A percentile compares a stretch with the other conserved stretches of the same genome.
These are phyloP conservation scores for Pleurotus platypus DNA, from an alignment of 768 basidiomycete genomes.

Conservation along the genomic window DNA sequence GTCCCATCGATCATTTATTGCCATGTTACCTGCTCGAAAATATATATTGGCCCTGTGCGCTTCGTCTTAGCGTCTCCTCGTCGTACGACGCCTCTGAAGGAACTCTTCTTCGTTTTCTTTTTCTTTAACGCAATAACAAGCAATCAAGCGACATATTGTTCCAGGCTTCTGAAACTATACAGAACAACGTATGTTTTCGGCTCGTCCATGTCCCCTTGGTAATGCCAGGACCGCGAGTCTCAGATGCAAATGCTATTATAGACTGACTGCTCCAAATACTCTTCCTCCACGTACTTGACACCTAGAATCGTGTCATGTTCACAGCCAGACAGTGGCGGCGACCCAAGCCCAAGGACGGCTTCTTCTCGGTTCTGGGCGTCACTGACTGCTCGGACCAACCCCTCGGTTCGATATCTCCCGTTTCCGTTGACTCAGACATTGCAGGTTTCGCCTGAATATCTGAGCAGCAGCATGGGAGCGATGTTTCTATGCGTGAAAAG, in stretches of 20 bases:
- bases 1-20: conserved; percentile 2
- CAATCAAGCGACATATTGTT: neutral
- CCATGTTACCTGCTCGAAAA: conserved; percentile 1
- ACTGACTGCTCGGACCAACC: no score
- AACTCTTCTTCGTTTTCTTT: neutral
- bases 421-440: no score
- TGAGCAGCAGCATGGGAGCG: no score
- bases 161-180: neutral
- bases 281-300: no score
- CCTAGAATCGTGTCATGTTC: no score
- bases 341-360: no score
- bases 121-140: neutral
- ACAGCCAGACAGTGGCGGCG: no score
- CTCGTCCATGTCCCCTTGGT: neutral
- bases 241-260: neutral
- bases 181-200: neutral
- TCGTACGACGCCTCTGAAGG: neutral
- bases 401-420: no score
- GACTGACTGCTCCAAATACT: neutral
- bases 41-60: neutral
- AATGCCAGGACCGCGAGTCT: neutral
- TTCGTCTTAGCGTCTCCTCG: neutral
- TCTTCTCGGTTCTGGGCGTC: no score
- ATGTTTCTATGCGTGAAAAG: no score
- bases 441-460: no score